Percentiles rank a stretch among this genome's conserved stretches.
Conservation (phyloP, 192 early-diverging fungal genomes). For the Backusella parvicylindrica region DNA sequence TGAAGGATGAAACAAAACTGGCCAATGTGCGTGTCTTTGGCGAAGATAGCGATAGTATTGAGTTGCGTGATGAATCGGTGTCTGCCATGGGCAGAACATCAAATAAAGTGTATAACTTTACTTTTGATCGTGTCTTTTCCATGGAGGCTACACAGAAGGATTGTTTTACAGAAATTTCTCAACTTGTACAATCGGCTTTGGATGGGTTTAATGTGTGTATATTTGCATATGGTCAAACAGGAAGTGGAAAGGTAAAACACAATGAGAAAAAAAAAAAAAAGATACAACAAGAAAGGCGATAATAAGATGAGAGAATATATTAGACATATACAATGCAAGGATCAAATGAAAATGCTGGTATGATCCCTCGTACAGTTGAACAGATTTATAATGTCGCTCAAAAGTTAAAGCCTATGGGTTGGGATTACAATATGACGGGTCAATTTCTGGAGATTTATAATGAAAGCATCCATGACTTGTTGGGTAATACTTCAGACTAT, state of each 20-base stretch:
- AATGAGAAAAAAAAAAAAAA: not conserved
- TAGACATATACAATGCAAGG: slow-evolving; percentile 80
- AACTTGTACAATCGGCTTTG: slow-evolving; percentile 91
- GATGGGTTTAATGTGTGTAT: slow-evolving; percentile 98
- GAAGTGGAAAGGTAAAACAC: slow-evolving; percentile 68
- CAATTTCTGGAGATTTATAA: slow-evolving; percentile 98
- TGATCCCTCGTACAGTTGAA: slow-evolving; percentile 91
- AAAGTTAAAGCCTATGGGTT: slow-evolving; percentile 71
- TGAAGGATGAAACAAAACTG: slow-evolving; percentile 25
- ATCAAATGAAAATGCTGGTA: slow-evolving; percentile 56
- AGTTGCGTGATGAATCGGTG: slow-evolving; percentile 58
- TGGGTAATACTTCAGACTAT: slow-evolving; percentile 42
- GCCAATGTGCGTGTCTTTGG: slow-evolving; percentile 47
- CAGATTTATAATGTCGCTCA: slow-evolving; percentile 83
- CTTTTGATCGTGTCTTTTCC: slow-evolving; percentile 85
- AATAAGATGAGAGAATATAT: not conserved
- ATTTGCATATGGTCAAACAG: slow-evolving; percentile 96
- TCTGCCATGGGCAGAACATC: slow-evolving; percentile 25
- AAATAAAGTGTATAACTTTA: slow-evolving; percentile 68
- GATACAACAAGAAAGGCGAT: not conserved
- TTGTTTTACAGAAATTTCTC: slow-evolving; percentile 95
- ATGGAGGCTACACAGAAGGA: slow-evolving; percentile 62
- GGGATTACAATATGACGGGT: slow-evolving; percentile 85
- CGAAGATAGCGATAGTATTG: slow-evolving; percentile 68
- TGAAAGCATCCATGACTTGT: slow-evolving; percentile 84